Conservation (phyloP, 805 yeast genomes). For the Tetrapisispora namnaoensis region DNA sequence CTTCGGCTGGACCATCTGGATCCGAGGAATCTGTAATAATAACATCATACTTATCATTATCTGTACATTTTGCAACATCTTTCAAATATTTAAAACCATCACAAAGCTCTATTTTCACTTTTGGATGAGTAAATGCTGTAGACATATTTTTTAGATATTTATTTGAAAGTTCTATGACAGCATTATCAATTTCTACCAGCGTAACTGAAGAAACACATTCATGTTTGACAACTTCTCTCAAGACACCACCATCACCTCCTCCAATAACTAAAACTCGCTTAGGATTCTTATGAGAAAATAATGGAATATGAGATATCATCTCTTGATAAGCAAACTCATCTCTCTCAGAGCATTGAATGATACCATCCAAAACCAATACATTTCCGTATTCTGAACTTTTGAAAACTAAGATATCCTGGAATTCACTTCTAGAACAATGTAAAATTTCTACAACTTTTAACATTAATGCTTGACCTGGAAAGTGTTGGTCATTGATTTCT, state of each 20-base stretch:
- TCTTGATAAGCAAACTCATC: conserved; percentile 95
- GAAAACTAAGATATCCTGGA: conserved; percentile 77
- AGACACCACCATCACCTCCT: conserved; percentile 94
- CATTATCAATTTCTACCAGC: conserved; percentile 82
- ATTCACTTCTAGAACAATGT: conserved; percentile 57
- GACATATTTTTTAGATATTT: conserved; percentile 75
- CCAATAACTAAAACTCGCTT: conserved; percentile 77
- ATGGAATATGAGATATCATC: conserved; percentile 75
- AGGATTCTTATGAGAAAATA: conserved; percentile 69
- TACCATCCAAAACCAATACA: conserved; percentile 82
- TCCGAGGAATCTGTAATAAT: conserved; percentile 89
- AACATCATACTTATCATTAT: conserved; percentile 54
- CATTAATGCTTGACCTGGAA: conserved; percentile 82
- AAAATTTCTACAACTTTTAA: conserved; percentile 54
- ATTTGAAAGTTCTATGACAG: conserved; percentile 63
- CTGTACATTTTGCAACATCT: conserved; percentile 21
- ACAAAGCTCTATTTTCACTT: conserved; percentile 54
- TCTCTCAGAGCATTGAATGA: conserved; percentile 81
- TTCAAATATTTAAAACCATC: conserved; percentile 80
- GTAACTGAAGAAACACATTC: conserved; percentile 52
- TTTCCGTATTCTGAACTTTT: conserved; percentile 71
- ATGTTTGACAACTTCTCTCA: conserved; percentile 80
- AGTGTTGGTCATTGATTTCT: conserved; percentile 57
- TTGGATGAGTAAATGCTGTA: conserved; percentile 51
- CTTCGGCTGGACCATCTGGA: conserved; percentile 94